These are phyloP conservation scores for Trametes cubensis DNA, from an alignment of 768 basidiomycete genomes.

Conservation along the genomic window DNA sequence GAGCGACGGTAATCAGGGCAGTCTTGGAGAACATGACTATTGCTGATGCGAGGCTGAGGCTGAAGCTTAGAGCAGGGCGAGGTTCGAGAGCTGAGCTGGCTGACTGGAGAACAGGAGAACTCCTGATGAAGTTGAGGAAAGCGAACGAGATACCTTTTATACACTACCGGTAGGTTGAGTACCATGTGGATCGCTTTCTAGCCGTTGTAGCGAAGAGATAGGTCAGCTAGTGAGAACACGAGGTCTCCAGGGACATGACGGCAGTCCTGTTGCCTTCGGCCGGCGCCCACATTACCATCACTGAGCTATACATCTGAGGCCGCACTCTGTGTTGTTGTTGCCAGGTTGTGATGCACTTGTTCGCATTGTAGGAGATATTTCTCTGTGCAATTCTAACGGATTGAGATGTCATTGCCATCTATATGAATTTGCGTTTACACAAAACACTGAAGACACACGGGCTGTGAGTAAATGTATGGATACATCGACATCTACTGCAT, in stretches of 20 bases:
- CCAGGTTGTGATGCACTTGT: no score
- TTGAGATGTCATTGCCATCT: no score
- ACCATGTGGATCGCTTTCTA: neutral
- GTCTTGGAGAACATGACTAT: slow-evolving; percentile 29
- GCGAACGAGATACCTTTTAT: neutral
- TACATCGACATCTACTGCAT: no score
- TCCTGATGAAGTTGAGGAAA: neutral
- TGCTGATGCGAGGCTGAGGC: neutral
- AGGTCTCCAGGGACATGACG: neutral
- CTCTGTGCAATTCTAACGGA: no score
- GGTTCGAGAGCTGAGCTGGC: neutral
- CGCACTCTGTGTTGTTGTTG: neutral
- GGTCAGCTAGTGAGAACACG: neutral
- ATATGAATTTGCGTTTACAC: no score
- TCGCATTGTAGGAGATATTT: no score
- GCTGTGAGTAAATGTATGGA: no score
- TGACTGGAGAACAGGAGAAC: slow-evolving; percentile 1
- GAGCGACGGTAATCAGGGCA: slow-evolving; percentile 26
- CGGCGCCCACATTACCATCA: neutral
- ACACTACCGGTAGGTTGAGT: neutral
- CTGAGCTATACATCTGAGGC: neutral
- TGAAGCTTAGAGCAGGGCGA: neutral
- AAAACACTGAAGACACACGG: no score
- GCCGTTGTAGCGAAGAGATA: neutral
- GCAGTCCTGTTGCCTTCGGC: neutral